Percentiles rank a stretch among this genome's conserved stretches.
phyloP scores from a whole-genome alignment of 78 protist species.

The Mastigamoeba balamuthi region DNA sequence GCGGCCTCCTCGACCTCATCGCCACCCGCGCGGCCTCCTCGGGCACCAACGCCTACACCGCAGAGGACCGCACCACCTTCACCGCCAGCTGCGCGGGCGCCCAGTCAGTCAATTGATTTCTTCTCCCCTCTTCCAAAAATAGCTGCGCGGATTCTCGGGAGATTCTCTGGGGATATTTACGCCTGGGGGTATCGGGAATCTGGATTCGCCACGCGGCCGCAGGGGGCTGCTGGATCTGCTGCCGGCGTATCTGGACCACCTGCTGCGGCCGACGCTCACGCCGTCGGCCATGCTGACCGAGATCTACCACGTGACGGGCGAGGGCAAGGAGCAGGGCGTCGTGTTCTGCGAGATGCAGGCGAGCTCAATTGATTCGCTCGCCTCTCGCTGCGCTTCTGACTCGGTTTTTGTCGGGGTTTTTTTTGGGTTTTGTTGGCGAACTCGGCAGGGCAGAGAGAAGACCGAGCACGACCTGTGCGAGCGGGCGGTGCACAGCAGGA shows the following conservation, averaged over 20 bases:
- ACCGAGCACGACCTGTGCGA: conserved; percentile 13
- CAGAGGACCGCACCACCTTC: conserved; percentile 46
- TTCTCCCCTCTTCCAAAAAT: conserved; percentile 7
- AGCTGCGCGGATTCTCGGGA: too few species aligned
- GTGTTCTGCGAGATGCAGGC: conserved; percentile 46
- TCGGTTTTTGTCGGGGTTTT: too few species aligned
- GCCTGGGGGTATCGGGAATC: too few species aligned
- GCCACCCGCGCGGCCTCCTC: conserved; percentile 24
- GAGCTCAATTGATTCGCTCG: too few species aligned
- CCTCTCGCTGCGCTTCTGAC: too few species aligned
- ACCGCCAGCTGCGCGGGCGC: conserved; percentile 29
- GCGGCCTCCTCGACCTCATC: conserved; percentile 20
- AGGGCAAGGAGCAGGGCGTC: conserved; percentile 36
- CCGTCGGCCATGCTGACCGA: conserved; percentile 20
- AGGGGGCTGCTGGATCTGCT: not conserved
- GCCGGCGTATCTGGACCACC: not conserved
- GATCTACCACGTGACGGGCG: conserved; percentile 27
- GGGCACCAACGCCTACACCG: conserved; percentile 37
- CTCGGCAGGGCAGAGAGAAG: conserved; percentile 35
- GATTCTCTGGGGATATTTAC: too few species aligned
- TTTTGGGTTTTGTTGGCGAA: too few species aligned
- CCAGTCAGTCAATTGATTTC: conserved; percentile 4
- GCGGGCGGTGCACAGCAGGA: not conserved
- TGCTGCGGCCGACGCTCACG: not conserved
- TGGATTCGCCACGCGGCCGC: too few species aligned